Evolutionary conservation across 2,329 filamentous ascomycete species (phyloP), one percentile per base, ranked within the genome.

Genomic region (Neoascochyta sp.): DNA sequence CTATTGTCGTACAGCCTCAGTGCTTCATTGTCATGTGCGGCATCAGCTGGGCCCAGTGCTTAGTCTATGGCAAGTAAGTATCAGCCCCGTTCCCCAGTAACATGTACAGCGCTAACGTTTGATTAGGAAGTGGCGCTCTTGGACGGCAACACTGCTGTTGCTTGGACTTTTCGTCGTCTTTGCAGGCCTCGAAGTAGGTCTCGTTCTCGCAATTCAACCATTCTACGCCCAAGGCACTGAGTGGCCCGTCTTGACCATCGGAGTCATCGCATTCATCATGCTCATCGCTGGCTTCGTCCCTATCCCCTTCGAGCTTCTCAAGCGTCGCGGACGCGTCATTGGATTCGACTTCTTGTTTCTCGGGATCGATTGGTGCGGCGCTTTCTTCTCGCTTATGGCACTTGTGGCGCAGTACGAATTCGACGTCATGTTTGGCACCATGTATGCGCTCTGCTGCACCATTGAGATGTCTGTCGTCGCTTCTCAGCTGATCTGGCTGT

Each of bases 251-350:
- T 43, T 72, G 2, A 50, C 73, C 1, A 62, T 81, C 7, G 77
- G 78, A 8, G 62, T 78, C 9, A 45, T 78, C 19, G 75, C 76
- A 2, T 68, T 74, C 7, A 52, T 79, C 9, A 57, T 78, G 1
- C 62, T 81, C 2, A 69, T 68, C 3, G 56, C 59, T 1, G 77
- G 76, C 1, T 60, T 80, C 17, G 29, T 80, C 2, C 73, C 75
- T 1, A 75, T 76, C 0, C 80, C 80, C 32, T 67, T 69, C 28
- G 76, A 81, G 49, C 58, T 79, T 1, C 74, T 71, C 66, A 80
- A 80, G 53, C 63, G 76, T 10, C 64, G 68, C 19, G 76, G 78
- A 0, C 65, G 75, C 7, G 75, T 80, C 1, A 64, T 78, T 13
- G 78, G 77, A 0, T 71, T 80, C 30, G 78, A 68, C 29, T 71